Percentiles rank a stretch among this genome's conserved stretches.
These are phyloP conservation scores for Seiridium unicorne DNA, from an alignment of 2,329 filamentous ascomycete genomes.

Conservation along the genomic window DNA sequence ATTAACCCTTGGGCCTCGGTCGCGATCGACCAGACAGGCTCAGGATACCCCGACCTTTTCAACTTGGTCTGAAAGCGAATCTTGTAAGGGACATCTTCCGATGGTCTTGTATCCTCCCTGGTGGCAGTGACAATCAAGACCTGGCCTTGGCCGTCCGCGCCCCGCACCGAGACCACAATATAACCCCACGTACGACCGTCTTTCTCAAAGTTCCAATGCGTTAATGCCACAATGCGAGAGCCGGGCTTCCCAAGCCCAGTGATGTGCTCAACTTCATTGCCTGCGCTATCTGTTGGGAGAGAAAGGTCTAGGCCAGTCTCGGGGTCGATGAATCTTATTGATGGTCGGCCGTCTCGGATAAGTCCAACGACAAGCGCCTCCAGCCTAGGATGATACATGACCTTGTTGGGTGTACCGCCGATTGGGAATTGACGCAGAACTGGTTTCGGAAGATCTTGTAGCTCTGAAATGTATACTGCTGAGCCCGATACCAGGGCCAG, in stretches of 20 bases:
- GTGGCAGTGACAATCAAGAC: conserved; percentile 56
- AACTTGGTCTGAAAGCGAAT: conserved; percentile 56
- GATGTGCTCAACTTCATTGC: conserved; percentile 42
- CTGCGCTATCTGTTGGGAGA: conserved; percentile 36
- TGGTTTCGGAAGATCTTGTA: conserved; percentile 35
- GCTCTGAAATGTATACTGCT: conserved; percentile 51
- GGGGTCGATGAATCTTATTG: conserved; percentile 55
- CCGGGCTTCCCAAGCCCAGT: conserved; percentile 54
- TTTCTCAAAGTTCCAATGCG: conserved; percentile 62
- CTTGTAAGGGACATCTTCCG: conserved; percentile 21
- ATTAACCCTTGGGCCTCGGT: conserved; percentile 56
- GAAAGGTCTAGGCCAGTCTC: conserved; percentile 53
- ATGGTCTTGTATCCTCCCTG: conserved; percentile 15
- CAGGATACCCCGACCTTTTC: conserved; percentile 39
- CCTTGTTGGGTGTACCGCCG: conserved; percentile 44
- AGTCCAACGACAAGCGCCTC: conserved; percentile 55
- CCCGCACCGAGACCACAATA: conserved; percentile 56
- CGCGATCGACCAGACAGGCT: conserved; percentile 55
- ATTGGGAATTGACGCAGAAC: conserved; percentile 26
- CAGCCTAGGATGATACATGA: conserved; percentile 54
- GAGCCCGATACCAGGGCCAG: conserved; percentile 50
- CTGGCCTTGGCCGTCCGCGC: conserved; percentile 38
- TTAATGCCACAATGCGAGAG: conserved; percentile 59
- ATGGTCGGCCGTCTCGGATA: conserved; percentile 39
- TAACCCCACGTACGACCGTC: conserved; percentile 60